Percentiles rank a stretch among this genome's conserved stretches.
Conservation (phyloP, 352 stramenopile species). For the Pythium biforme region DNA sequence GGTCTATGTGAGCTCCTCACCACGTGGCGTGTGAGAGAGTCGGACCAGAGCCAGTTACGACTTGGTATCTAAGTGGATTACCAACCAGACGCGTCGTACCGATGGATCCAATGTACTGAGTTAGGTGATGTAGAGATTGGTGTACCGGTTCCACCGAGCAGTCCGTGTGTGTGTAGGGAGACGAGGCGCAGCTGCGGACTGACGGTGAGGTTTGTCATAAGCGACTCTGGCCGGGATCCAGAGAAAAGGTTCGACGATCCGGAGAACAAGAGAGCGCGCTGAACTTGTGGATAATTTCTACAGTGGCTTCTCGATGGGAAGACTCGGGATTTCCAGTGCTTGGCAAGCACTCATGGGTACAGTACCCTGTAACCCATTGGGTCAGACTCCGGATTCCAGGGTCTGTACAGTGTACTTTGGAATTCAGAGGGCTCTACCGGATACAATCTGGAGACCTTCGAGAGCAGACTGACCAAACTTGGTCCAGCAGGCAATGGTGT, state of each 20-base stretch:
- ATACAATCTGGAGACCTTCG: neutral
- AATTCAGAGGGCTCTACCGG: neutral
- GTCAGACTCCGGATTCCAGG: no score
- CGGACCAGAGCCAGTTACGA: constrained; percentile 5
- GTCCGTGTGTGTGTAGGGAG: neutral
- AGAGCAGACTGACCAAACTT: no score
- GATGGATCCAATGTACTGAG: constrained; percentile 1
- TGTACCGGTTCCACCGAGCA: neutral
- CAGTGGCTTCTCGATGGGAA: no score
- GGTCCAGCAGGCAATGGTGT: no score
- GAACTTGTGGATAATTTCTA: no score
- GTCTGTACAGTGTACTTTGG: no score
- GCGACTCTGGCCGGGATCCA: neutral
- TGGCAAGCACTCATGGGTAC: no score
- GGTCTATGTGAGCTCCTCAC: neutral
- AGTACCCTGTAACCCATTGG: no score
- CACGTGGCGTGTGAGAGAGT: constrained; percentile 9
- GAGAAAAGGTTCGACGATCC: no score
- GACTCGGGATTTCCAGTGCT: no score
- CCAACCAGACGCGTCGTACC: neutral
- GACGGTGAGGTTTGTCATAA: neutral
- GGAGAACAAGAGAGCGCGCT: no score
- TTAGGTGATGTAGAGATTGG: constrained; percentile 1
- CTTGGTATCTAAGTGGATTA: constrained; percentile 5
- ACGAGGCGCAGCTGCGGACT: neutral